A percentile compares a stretch with the other conserved stretches of the same genome.
Evolutionary conservation across 108 stramenopile genomes (phyloP).

Genomic region (Fistulifera pelliculosa): DNA sequence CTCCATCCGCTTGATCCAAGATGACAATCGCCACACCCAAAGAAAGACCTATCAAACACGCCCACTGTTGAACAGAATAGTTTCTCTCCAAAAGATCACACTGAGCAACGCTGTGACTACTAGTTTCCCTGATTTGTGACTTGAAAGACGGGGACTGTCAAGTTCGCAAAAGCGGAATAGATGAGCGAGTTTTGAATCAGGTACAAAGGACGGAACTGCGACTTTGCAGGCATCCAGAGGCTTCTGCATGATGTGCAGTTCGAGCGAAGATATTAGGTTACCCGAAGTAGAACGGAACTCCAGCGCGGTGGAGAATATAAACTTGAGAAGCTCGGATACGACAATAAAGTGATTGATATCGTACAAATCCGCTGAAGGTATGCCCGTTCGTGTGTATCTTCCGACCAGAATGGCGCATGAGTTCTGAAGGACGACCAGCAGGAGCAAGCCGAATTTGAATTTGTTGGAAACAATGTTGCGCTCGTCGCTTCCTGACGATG

Average conservation of each 20-base stretch:
- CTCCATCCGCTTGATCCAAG: slow-evolving; percentile 17
- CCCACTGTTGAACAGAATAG: slow-evolving; percentile 56
- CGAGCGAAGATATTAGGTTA: slow-evolving; percentile 24
- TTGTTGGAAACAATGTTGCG: no score
- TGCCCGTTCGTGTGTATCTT: slow-evolving; percentile 33
- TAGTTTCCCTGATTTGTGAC: slow-evolving; percentile 82
- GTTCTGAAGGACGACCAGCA: slow-evolving; percentile 28
- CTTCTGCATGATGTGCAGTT: slow-evolving; percentile 40
- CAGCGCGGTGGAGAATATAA: slow-evolving; percentile 26
- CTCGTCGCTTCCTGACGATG: no score
- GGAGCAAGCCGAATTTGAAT: no score
- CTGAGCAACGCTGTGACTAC: slow-evolving; percentile 77
- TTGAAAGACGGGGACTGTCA: slow-evolving; percentile 79
- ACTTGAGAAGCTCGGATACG: slow-evolving; percentile 33
- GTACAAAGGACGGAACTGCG: slow-evolving; percentile 74
- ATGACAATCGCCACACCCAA: slow-evolving; percentile 69
- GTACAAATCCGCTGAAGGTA: slow-evolving; percentile 40
- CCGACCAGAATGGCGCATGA: slow-evolving; percentile 34
- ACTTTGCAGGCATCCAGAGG: slow-evolving; percentile 61
- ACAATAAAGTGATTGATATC: slow-evolving; percentile 43
- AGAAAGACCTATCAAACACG: slow-evolving; percentile 60
- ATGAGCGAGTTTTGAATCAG: slow-evolving; percentile 78
- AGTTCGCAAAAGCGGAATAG: slow-evolving; percentile 67
- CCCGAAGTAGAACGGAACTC: slow-evolving; percentile 37
- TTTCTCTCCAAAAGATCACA: slow-evolving; percentile 57